Evolutionary conservation across 257 asterid genomes (phyloP).

Genomic region (Capsicum pubescens): DNA sequence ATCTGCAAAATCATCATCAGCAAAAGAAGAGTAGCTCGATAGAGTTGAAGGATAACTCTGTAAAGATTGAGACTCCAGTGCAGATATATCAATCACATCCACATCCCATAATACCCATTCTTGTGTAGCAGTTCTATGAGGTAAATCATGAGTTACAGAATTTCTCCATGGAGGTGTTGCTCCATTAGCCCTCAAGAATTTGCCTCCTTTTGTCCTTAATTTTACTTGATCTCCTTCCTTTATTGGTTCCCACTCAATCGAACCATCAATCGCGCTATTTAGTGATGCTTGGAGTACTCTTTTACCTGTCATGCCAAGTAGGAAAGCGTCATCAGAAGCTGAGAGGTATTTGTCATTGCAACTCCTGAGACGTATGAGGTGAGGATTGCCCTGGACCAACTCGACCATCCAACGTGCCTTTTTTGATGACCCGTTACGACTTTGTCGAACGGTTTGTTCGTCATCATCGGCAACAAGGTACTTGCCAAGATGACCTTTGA

Average conservation of each 20-base stretch:
- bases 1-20: conserved; percentile 29
- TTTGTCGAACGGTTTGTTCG: conserved; percentile 60
- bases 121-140: conserved; percentile 62
- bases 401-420: conserved; percentile 76
- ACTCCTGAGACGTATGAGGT: conserved; percentile 60
- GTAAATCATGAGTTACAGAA: conserved; percentile 68
- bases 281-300: conserved; percentile 47
- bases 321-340: conserved; percentile 52
- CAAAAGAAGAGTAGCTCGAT: conserved; percentile 40
- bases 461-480: conserved; percentile 70
- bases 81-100: conserved; percentile 47
- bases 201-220: conserved; percentile 55
- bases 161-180: conserved; percentile 75
- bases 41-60: conserved; percentile 37
- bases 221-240: conserved; percentile 56
- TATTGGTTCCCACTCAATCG: conserved; percentile 70
- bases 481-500: conserved; percentile 67
- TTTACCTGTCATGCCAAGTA: conserved; percentile 67
- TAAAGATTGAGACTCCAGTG: conserved; percentile 35
- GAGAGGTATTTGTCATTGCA: conserved; percentile 65
- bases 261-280: conserved; percentile 26
- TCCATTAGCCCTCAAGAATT: conserved; percentile 64
- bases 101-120: conserved; percentile 80
- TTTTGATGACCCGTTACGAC: conserved; percentile 62
- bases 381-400: conserved; percentile 49